Percentiles rank a stretch among this genome's conserved stretches.
Evolutionary conservation across 2,329 filamentous ascomycete species (phyloP).

Genomic region (Pseudocercospora crystallina): DNA sequence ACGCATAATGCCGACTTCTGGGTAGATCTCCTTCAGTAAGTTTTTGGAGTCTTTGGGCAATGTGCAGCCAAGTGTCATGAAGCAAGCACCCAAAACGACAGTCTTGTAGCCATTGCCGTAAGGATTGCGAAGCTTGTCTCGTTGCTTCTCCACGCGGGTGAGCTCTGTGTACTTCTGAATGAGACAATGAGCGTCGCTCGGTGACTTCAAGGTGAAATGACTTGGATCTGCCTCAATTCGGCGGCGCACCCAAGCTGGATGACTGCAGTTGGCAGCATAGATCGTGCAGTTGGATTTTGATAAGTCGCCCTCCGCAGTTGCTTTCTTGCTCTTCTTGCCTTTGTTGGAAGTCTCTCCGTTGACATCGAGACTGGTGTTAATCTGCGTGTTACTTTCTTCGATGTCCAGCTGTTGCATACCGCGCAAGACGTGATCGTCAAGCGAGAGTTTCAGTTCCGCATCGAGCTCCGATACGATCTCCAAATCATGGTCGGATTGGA

Average conservation of each 20-base stretch:
- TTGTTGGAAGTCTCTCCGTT: too few relatives aligned
- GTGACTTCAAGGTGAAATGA: too few relatives aligned
- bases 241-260: too few relatives aligned
- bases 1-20: constrained; percentile 4
- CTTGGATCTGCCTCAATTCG: too few relatives aligned
- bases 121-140: too few relatives aligned
- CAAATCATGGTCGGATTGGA: constrained; percentile 20
- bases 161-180: constrained; percentile 3
- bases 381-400: too few relatives aligned
- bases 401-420: too few relatives aligned
- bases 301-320: neutral
- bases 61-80: constrained; percentile 17
- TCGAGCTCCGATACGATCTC: constrained; percentile 1
- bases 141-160: neutral
- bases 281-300: neutral
- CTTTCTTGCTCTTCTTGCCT: too few relatives aligned
- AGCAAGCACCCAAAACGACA: constrained; percentile 15
- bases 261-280: too few relatives aligned
- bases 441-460: too few relatives aligned
- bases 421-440: too few relatives aligned
- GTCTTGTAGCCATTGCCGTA: constrained; percentile 6
- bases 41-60: constrained; percentile 8
- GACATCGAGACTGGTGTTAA: too few relatives aligned
- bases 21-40: constrained; percentile 9
- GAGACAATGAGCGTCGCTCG: neutral